Base-by-base conservation (phyloP, 2,329 filamentous ascomycete genomes). In the Curvularia eragrostidis region DNA sequence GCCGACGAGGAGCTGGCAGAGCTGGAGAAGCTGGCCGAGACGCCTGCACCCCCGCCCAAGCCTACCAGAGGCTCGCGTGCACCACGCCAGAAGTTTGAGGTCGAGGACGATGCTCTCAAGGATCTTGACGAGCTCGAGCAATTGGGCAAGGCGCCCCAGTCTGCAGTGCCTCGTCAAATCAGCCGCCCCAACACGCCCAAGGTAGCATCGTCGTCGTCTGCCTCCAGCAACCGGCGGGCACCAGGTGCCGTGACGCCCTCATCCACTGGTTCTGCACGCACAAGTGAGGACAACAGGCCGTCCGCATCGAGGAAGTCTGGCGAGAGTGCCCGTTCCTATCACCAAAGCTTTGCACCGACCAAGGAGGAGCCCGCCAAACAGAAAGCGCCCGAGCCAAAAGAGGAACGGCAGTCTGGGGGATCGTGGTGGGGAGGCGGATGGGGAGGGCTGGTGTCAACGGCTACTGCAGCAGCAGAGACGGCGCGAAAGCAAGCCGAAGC, bases 401-500 rank as follows among this genome's bases (percentile, higher is more conserved):
- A 71, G 38, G 65, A 68, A 52, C 81, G 85, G 68, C 68, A 75
- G 46, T 73, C 46, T 5, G 73, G 73, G 4, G 70, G 75, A 3
- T 72, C 71, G 10, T 77, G 87, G 89, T 58, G 91, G 91, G 91
- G 91, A 63, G 71, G 69, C 21, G 66, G 68, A 48, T 97, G 92
- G 91, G 92, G 93, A 72, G 89, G 91, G 21, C 80, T 97, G 51
- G 85, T 95, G 70, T 91, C 91, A 41, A 93, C 91, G 0, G 93
- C 93, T 39, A 87, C 81, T 56, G 89, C 90, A 23, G 94, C 92
- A 0, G 93, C 93, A 34, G 87, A 81, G 64, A 89, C 90, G n/a
- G 91, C 90, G 24, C 88, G 96, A 79, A 96, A 96, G 82, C 91
- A 94, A 76, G 94, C 95, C 46, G 93, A 97, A 78, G 91, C 89